A percentile compares a stretch with the other conserved stretches of the same genome.
Conservation (phyloP, 2,329 filamentous ascomycete genomes). For the Fusarium clavum region DNA sequence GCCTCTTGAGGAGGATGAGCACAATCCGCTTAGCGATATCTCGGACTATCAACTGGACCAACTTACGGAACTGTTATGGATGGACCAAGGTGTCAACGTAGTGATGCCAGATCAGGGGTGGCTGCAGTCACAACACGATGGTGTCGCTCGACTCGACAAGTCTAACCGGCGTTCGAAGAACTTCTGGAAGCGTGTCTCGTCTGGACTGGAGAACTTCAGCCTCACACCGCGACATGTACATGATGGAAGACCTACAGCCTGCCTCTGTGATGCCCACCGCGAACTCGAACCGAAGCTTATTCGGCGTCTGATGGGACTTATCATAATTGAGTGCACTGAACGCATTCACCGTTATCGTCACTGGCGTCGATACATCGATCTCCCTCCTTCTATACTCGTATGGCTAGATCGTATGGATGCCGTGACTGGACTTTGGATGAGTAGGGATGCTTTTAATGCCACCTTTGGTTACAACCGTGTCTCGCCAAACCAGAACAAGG, state of each 20-base stretch:
- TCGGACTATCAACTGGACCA: slow-evolving; percentile 44
- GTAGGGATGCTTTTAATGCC: slow-evolving; percentile 49
- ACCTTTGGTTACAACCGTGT: slow-evolving; percentile 50
- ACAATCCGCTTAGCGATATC: slow-evolving; percentile 30
- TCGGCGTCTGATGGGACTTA: slow-evolving; percentile 56
- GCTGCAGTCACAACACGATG: slow-evolving; percentile 51
- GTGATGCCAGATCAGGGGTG: slow-evolving; percentile 51
- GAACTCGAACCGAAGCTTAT: slow-evolving; percentile 58
- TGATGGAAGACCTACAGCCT: slow-evolving; percentile 46
- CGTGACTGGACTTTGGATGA: slow-evolving; percentile 54
- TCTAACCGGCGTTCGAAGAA: slow-evolving; percentile 45
- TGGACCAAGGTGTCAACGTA: slow-evolving; percentile 44
- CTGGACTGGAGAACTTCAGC: slow-evolving; percentile 43
- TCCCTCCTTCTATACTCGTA: slow-evolving; percentile 13
- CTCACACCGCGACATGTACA: slow-evolving; percentile 13
- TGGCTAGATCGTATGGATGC: slow-evolving; percentile 48
- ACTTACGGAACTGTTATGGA: slow-evolving; percentile 54
- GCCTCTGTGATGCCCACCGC: slow-evolving; percentile 57
- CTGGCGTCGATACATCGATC: slow-evolving; percentile 29
- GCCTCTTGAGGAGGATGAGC: neutral
- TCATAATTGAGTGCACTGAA: slow-evolving; percentile 57
- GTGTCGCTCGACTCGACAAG: slow-evolving; percentile 39
- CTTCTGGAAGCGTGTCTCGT: slow-evolving; percentile 49
- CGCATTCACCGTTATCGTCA: slow-evolving; percentile 47
- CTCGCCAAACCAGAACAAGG: slow-evolving; percentile 37